Percentiles rank a stretch among this genome's conserved stretches.
phyloP scores from a whole-genome alignment of 2,329 filamentous ascomycete genomes.

The Pseudocercospora macadamiae region DNA sequence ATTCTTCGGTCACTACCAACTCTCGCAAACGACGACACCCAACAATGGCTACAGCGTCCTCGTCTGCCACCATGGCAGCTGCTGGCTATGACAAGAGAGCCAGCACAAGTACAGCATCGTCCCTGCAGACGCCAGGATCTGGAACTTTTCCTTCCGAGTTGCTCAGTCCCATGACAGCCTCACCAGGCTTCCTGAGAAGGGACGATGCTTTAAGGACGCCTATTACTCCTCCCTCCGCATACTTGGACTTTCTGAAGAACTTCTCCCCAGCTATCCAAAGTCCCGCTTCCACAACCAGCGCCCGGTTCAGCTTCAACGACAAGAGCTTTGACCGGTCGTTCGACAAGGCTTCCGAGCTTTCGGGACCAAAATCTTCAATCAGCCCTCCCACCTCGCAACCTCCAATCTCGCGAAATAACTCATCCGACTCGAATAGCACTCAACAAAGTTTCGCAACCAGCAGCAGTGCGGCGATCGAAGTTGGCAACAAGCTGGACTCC shows the following conservation, averaged over 20 bases:
- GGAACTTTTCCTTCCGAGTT: constrained; percentile 59
- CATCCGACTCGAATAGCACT: constrained; percentile 33
- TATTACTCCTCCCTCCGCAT: constrained; percentile 86
- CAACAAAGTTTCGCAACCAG: constrained; percentile 22
- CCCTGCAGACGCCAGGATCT: constrained; percentile 61
- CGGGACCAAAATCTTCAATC: constrained; percentile 38
- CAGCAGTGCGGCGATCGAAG: constrained; percentile 23
- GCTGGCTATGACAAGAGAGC: constrained; percentile 37
- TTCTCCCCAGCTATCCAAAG: constrained; percentile 72
- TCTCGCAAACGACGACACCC: constrained; percentile 31
- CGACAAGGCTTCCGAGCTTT: constrained; percentile 29
- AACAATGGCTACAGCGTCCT: constrained; percentile 34
- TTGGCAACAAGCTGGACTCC: constrained; percentile 34
- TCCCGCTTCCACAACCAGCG: constrained; percentile 64
- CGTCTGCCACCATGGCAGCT: constrained; percentile 40
- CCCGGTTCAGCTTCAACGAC: constrained; percentile 51
- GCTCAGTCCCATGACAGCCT: constrained; percentile 67
- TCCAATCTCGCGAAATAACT: constrained; percentile 39
- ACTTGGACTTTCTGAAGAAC: constrained; percentile 88
- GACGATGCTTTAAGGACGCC: constrained; percentile 75
- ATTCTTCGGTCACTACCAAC: constrained; percentile 32
- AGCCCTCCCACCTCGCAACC: constrained; percentile 37
- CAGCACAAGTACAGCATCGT: constrained; percentile 37
- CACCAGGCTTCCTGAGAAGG: constrained; percentile 67
- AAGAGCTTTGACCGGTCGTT: constrained; percentile 38